Evolutionary conservation across 2,329 filamentous ascomycete species (phyloP).

Genomic region (Paracorniculantispora psalliotae): DNA sequence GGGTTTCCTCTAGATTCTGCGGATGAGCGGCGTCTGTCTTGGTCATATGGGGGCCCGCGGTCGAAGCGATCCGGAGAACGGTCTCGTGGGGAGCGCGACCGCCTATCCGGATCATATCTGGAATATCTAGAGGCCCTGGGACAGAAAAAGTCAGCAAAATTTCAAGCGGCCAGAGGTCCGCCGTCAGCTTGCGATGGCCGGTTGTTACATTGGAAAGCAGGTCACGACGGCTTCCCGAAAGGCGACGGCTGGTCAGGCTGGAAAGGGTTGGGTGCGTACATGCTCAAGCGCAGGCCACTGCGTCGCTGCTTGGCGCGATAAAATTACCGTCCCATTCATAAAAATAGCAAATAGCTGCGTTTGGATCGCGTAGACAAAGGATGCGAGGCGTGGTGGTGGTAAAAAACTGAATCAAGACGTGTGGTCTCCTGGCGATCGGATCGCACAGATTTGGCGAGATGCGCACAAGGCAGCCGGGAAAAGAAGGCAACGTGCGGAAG

Average conservation of each 20-base stretch:
- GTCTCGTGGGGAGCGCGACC: conserved; percentile 62
- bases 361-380: background rate
- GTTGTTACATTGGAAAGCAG: background rate
- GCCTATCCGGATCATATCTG: conserved; percentile 59
- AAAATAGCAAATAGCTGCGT: background rate
- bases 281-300: conserved; percentile 20
- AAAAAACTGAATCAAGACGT: background rate
- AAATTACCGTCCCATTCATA: conserved; percentile 20
- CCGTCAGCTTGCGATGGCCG: background rate
- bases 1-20: conserved; percentile 52
- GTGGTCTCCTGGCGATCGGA: conserved; percentile 10
- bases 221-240: conserved; percentile 4
- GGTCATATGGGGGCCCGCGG: conserved; percentile 52
- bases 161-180: background rate
- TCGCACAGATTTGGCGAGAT: conserved; percentile 13
- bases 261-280: conserved; percentile 18
- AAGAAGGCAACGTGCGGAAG: background rate
- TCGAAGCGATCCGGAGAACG: conserved; percentile 65
- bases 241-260: background rate
- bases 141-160: background rate
- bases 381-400: background rate
- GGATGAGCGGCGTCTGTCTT: conserved; percentile 65
- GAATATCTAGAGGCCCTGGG: conserved; percentile 51
- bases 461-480: background rate
- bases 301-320: conserved; percentile 15